Evolutionary conservation across 371 early-diverging fungal genomes (phyloP).

Genomic region (Gilbertella persicaria): DNA sequence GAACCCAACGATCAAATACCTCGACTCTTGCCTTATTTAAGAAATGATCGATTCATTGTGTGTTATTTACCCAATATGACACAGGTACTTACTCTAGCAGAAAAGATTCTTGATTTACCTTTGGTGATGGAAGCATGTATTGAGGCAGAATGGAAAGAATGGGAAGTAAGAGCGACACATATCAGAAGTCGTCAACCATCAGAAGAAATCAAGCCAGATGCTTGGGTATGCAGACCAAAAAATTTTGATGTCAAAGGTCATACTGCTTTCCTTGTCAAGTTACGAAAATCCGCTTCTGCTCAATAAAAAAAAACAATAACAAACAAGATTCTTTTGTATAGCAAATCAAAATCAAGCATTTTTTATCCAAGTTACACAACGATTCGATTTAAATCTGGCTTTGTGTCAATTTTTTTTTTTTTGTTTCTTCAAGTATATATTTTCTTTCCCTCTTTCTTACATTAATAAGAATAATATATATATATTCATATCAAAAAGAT

Average conservation of each 20-base stretch:
- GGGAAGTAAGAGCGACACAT: conserved; percentile 67
- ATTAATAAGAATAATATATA: neutral
- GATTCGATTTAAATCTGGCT: neutral
- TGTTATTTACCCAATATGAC: conserved; percentile 81
- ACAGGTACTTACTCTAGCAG: conserved; percentile 64
- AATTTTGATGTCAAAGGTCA: conserved; percentile 59
- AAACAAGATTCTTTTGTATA: neutral
- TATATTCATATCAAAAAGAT: neutral
- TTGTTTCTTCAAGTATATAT: no score
- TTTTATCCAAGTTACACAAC: neutral
- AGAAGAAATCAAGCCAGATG: conserved; percentile 11
- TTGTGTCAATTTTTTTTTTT: neutral
- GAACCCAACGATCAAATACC: conserved; percentile 58
- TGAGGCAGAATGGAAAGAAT: conserved; percentile 72
- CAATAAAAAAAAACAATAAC: conserved; percentile 4
- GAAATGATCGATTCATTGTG: conserved; percentile 67
- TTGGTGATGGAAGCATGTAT: conserved; percentile 61
- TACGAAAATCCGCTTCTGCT: conserved; percentile 45
- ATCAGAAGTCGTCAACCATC: conserved; percentile 50
- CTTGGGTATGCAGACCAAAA: conserved; percentile 68
- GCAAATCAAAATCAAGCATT: neutral
- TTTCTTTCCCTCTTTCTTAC: conserved; percentile 6
- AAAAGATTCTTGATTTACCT: conserved; percentile 47
- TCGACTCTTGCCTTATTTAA: conserved; percentile 44
- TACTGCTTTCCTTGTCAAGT: conserved; percentile 66